Conservation (phyloP, 495 filamentous ascomycete species). For the Lentithecium fluviatile region DNA sequence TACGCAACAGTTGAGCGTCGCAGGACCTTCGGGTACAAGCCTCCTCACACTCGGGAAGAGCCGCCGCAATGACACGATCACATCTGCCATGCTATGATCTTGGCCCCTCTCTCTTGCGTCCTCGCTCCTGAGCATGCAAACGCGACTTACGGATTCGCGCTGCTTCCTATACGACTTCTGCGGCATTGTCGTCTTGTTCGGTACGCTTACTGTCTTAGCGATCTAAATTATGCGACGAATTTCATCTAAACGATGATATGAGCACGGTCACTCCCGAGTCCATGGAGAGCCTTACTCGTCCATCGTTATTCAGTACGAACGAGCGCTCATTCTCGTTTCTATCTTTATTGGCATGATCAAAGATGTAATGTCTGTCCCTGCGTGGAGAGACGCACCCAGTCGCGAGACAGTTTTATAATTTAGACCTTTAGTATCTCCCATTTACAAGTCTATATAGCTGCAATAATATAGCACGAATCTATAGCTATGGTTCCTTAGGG, state of each 20-base stretch:
- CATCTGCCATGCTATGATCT: not conserved
- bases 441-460: too few relatives aligned
- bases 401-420: too few relatives aligned
- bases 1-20: too few relatives aligned
- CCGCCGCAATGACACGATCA: not conserved
- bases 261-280: not conserved
- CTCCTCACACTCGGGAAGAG: not conserved
- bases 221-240: not conserved
- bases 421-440: too few relatives aligned
- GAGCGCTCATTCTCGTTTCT: not conserved
- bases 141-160: not conserved
- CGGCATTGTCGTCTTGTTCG: slow-evolving; percentile 4
- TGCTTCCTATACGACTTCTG: slow-evolving; percentile 17
- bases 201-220: not conserved
- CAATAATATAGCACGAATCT: too few relatives aligned
- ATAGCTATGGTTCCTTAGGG: too few relatives aligned
- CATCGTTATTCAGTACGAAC: not conserved
- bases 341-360: slow-evolving; percentile 6
- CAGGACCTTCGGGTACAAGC: not conserved
- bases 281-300: not conserved
- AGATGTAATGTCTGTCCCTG: too few relatives aligned
- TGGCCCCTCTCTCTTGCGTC: slow-evolving; percentile 9
- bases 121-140: slow-evolving; percentile 10
- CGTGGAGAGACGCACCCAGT: too few relatives aligned
- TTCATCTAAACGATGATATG: not conserved